A percentile compares a stretch with the other conserved stretches of the same genome.
These are phyloP conservation scores for Naematelia encephala DNA, from an alignment of 768 basidiomycete species.

Conservation along the genomic window DNA sequence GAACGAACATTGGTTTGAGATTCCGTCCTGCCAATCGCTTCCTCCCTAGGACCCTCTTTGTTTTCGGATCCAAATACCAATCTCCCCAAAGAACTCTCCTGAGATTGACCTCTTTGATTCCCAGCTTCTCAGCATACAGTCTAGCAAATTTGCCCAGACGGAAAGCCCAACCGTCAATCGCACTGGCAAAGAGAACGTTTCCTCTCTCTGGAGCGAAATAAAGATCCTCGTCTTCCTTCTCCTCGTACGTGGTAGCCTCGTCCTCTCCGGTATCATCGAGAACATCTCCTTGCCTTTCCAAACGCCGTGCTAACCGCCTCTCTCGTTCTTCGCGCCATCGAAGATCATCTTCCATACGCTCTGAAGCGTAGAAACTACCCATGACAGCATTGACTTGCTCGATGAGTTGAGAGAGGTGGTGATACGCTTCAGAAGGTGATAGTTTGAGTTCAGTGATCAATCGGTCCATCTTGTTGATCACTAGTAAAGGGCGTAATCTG, in stretches of 20 bases:
- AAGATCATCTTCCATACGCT: constrained; percentile 93
- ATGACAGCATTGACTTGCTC: constrained; percentile 98
- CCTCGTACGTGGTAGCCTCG: constrained; percentile 67
- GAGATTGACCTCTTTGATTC: constrained; percentile 82
- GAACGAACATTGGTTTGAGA: constrained; percentile 92
- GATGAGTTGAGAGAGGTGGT: constrained; percentile 86
- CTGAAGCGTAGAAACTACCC: constrained; percentile 91
- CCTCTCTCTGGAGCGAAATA: constrained; percentile 95
- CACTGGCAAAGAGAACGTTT: constrained; percentile 93
- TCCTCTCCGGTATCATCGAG: constrained; percentile 34
- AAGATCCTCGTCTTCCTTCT: constrained; percentile 95
- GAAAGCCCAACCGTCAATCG: constrained; percentile 97
- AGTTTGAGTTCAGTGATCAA: constrained; percentile 90
- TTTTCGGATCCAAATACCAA: constrained; percentile 93
- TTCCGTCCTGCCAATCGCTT: constrained; percentile 79
- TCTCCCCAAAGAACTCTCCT: constrained; percentile 92
- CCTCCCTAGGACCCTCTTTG: constrained; percentile 83
- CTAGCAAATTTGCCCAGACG: constrained; percentile 89
- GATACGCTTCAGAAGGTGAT: constrained; percentile 85
- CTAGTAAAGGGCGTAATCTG: constrained; percentile 78
- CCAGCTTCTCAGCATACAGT: constrained; percentile 82
- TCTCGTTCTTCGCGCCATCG: constrained; percentile 92
- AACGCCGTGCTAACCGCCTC: constrained; percentile 64
- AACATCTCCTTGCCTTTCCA: constrained; percentile 58
- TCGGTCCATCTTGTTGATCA: constrained; percentile 96